Evolutionary conservation across 2,329 filamentous ascomycete genomes (phyloP), one percentile per base, ranked within the genome.

Genomic region (Chaetomium globosum): DNA sequence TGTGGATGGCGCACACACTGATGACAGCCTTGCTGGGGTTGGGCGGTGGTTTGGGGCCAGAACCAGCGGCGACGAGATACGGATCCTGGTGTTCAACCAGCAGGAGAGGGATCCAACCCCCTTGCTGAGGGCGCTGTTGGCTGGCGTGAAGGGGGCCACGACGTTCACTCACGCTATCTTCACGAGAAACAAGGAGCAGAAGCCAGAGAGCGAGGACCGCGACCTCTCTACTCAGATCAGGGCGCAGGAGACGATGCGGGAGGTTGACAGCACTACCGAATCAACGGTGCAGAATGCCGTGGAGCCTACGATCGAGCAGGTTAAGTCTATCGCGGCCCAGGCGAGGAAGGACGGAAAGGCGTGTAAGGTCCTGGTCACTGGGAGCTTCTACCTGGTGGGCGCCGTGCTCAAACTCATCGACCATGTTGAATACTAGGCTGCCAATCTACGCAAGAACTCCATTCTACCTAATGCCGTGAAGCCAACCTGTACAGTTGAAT

Each of bases 1-100:
- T 69, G 86, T 97, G 19, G 93, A 97, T 72, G 92, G 93, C 2
- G 93, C 91, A 1, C 93, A 97, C 74, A 97, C 93, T 0, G 81
- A 88, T 26, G 93, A 97, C 71, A 96, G 92, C 71, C 87, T 97
- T 68, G 83, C 86, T 60, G 83, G 91, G 51, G 90, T 90, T 12
- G 91, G 87, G 3, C 82, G 81, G 69, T 97, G 93, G 93, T 94
- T 94, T 72, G 85, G 85, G 1, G 78, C 77, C 71, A 67, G 77
- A 74, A 46, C 66, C 4, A 5, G 16, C 10, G 51, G 33, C 3
- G 73, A 67, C 0, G 60, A 69, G 30, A 77, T 80, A 53, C 75
- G 71, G 6, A 80, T 91, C 0, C 79, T 98, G 54, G 83, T 98
- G 56, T 98, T 98, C 82, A 97, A 97, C 77, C 94, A 97, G 77